Evolutionary conservation across 2,329 filamentous ascomycete genomes (phyloP).

Genomic region (Fusarium odoratissimum): DNA sequence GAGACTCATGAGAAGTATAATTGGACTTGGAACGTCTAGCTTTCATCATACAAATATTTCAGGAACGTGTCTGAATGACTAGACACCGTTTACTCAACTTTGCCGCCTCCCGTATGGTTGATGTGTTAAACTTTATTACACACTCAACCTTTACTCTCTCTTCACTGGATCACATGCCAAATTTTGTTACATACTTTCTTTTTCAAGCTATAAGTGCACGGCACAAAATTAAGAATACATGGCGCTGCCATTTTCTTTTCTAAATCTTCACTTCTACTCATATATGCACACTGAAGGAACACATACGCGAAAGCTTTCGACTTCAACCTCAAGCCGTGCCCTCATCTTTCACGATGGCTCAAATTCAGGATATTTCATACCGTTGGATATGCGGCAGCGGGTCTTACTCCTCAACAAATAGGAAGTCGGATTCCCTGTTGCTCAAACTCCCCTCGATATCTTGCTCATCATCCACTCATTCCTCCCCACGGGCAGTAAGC

Average conservation of each 20-base stretch:
- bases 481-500: background rate
- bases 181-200: background rate
- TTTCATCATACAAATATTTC: background rate
- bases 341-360: background rate
- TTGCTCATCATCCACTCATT: background rate
- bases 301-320: background rate
- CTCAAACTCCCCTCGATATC: slow-evolving; percentile 3
- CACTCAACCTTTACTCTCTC: background rate
- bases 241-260: background rate
- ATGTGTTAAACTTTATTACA: background rate
- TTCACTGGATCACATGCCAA: too few species aligned
- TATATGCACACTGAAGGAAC: background rate
- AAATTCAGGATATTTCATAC: background rate
- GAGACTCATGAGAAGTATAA: slow-evolving; percentile 30
- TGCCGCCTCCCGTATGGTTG: background rate
- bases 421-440: background rate
- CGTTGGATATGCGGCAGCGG: too few species aligned
- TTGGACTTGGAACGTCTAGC: slow-evolving; percentile 29
- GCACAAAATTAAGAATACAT: background rate
- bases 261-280: background rate
- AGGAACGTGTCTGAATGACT: background rate
- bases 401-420: too few species aligned
- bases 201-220: background rate
- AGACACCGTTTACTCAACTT: background rate
- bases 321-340: background rate